Evolutionary conservation across 768 basidiomycete genomes (phyloP), one percentile per base, ranked within the genome.

Genomic region (Rhodotorula diobovata): DNA sequence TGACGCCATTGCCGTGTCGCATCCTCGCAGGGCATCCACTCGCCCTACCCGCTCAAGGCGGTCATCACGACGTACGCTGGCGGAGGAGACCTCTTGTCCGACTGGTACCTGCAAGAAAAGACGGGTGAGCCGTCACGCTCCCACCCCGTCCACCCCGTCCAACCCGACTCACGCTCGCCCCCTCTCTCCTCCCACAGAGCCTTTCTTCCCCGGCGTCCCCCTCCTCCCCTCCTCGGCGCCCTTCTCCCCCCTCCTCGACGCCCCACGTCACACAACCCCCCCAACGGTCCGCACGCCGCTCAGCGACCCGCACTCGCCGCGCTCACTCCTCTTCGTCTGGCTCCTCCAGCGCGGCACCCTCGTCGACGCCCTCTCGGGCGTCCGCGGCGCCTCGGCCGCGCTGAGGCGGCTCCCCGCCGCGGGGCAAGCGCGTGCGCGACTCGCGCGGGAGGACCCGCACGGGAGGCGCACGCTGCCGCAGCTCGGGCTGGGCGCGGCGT

Each of bases 91-190:
- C 46, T 66, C n/a, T 23, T 66, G 45, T 18, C 57, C 0, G 65
- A 66, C 48, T 66, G 65, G 65, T 50, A 48, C 14, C 15, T 59
- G 28, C 28, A 50, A 14, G 37, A 50, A 37, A 66, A 66, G 57
- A 66, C 28, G 21, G 65, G 65, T 59, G 7, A 1, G 43, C 2
- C 0, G 23, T 41, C 9, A 41, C 1, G 39, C 18, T 32, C 43
- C 51, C 55, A 30, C 23, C 18, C 14, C 28, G 37, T 30, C 37
- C 18, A 2, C 28, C 23, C 20, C 15, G 10, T 23, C n/a, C n/a
- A n/a, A 23, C 21, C 25, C 20, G 20, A 8, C 46, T 2, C 21
- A 7, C 50, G 1, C 39, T 21, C 4, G 16, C 25, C 23, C 30
- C 23, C 39, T 18, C 37, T 12, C 41, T 18, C 14, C 39, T 7